Percentiles rank a stretch among this genome's conserved stretches.
Conservation (phyloP, 805 yeast species). For the Ogataea chonburiensis region DNA sequence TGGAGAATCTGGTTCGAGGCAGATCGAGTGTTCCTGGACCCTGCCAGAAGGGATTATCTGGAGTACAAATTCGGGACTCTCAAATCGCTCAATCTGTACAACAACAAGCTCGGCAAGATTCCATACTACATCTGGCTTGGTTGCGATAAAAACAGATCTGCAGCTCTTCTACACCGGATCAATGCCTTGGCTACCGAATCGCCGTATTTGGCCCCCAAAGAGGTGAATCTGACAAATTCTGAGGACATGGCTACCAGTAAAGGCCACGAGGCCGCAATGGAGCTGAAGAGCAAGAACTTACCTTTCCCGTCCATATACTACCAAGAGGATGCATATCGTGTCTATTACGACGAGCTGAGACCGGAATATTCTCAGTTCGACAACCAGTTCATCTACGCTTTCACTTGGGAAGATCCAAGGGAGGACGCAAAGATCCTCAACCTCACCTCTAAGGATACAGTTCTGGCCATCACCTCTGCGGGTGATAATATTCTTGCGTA, state of each 20-base stretch:
- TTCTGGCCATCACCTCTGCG: conserved; percentile 81
- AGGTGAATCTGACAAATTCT: conserved; percentile 23
- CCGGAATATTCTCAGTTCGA: conserved; percentile 69
- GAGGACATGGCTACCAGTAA: conserved; percentile 51
- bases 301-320: conserved; percentile 82
- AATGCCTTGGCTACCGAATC: conserved; percentile 79
- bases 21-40: conserved; percentile 75
- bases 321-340: conserved; percentile 76
- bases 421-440: conserved; percentile 71
- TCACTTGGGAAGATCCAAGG: conserved; percentile 89
- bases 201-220: conserved; percentile 70
- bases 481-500: conserved; percentile 79
- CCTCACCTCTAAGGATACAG: conserved; percentile 62
- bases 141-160: conserved; percentile 56
- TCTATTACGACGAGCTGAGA: conserved; percentile 70
- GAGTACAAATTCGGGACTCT: conserved; percentile 82
- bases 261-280: conserved; percentile 75
- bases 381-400: conserved; percentile 80
- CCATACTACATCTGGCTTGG: conserved; percentile 87
- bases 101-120: conserved; percentile 63
- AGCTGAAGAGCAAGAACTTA: conserved; percentile 57
- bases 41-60: conserved; percentile 77
- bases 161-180: conserved; percentile 50
- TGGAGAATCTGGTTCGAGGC: conserved; percentile 90
- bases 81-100: conserved; percentile 68